phyloP scores from a whole-genome alignment of 2,329 filamentous ascomycete genomes.

The Alternaria sp. region DNA sequence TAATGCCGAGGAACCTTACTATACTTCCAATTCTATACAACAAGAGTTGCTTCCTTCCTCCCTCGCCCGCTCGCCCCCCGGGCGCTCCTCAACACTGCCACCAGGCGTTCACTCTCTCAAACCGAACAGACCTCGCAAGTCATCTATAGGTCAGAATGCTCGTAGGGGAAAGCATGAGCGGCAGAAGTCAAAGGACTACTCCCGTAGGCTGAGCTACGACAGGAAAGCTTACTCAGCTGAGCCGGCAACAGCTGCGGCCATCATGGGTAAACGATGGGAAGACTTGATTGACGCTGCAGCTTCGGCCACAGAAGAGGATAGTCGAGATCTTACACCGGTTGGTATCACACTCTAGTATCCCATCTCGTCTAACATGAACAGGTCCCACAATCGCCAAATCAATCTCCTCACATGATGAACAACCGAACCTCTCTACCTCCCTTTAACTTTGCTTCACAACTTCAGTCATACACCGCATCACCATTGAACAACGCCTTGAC shows the following conservation, averaged over 20 bases:
- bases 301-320: conserved; percentile 91
- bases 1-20: conserved; percentile 58
- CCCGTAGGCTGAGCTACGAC: conserved; percentile 75
- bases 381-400: conserved; percentile 61
- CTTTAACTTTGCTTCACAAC: conserved; percentile 57
- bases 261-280: conserved; percentile 90
- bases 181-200: conserved; percentile 77
- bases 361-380: conserved; percentile 38
- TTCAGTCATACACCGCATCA: conserved; percentile 82
- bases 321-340: conserved; percentile 86
- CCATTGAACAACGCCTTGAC: conserved; percentile 91
- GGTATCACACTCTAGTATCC: conserved; percentile 50
- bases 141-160: conserved; percentile 82
- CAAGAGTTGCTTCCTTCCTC: conserved; percentile 85
- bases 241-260: conserved; percentile 74
- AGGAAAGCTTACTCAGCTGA: conserved; percentile 89
- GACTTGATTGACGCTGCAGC: conserved; percentile 95
- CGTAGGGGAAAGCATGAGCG: conserved; percentile 82
- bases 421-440: conserved; percentile 69
- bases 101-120: conserved; percentile 80
- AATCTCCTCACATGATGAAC: conserved; percentile 60
- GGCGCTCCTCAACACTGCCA: conserved; percentile 86
- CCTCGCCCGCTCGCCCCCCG: conserved; percentile 81
- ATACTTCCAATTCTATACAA: conserved; percentile 65
- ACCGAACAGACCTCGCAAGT: conserved; percentile 79